Percentiles rank a stretch among this genome's conserved stretches.
Conservation (phyloP, 78 protist genomes). For the Bodo saltans region DNA sequence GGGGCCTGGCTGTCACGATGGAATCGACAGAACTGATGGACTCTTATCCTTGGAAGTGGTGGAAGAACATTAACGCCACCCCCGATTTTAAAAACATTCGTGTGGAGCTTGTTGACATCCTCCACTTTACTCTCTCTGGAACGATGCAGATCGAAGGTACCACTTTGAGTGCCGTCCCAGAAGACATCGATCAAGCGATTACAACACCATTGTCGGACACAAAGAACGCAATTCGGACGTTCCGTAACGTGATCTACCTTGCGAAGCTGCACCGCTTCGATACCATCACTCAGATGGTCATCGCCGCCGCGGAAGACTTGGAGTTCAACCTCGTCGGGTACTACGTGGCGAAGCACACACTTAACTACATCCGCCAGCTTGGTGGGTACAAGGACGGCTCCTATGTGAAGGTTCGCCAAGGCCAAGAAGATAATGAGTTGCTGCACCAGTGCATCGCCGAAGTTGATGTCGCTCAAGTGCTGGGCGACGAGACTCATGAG, state of each 20-base stretch:
- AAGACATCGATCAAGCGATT: neutral
- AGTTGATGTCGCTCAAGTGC: neutral
- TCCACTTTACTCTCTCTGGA: conserved; percentile 27
- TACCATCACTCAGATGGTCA: neutral
- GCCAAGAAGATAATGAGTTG: conserved; percentile 20
- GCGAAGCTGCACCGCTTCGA: neutral
- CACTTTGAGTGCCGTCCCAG: neutral
- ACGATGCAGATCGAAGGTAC: neutral
- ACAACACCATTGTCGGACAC: conserved; percentile 10
- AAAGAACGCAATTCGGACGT: conserved; percentile 5
- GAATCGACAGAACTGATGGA: conserved; percentile 21
- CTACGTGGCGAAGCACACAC: conserved; percentile 32
- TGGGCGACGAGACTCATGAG: neutral
- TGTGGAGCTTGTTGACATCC: conserved; percentile 25
- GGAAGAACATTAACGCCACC: conserved; percentile 13
- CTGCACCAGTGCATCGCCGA: conserved; percentile 24
- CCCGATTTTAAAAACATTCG: neutral
- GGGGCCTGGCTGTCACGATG: conserved; percentile 22
- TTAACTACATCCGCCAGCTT: conserved; percentile 33
- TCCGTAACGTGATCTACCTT: conserved; percentile 14
- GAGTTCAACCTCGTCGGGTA: conserved; percentile 29
- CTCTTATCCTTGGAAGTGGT: conserved; percentile 34
- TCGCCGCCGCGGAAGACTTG: conserved; percentile 20
- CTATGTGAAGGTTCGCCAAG: conserved; percentile 1
- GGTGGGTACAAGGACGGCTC: conserved; percentile 32